Conservation (phyloP, 495 filamentous ascomycete species). For the Neurospora pannonica region DNA sequence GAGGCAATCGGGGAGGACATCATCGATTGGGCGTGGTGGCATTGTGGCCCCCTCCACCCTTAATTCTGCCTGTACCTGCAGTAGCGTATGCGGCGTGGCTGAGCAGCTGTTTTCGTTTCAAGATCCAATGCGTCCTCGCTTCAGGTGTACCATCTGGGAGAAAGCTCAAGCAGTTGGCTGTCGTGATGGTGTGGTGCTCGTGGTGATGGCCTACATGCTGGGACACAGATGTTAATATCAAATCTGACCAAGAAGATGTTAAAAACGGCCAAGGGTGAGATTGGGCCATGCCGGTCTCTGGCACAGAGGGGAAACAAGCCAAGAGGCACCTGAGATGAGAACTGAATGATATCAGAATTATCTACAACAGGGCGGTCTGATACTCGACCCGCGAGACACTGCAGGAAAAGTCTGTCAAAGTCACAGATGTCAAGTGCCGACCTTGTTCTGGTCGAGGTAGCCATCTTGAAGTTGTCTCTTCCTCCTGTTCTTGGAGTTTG, state of each 20-base stretch:
- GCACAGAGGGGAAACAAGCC: not conserved
- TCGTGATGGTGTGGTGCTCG: not conserved
- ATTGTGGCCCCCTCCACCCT: conserved; percentile 2
- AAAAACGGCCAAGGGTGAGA: not conserved
- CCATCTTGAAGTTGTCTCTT: not conserved
- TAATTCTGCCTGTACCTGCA: conserved; percentile 4
- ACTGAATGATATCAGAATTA: not conserved
- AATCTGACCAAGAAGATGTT: not conserved
- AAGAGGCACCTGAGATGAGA: not conserved
- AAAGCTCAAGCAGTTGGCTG: not conserved
- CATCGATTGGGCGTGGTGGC: conserved; percentile 4
- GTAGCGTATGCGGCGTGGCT: conserved; percentile 12
- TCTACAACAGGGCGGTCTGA: not conserved
- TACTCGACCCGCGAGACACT: not conserved
- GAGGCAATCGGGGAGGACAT: not conserved
- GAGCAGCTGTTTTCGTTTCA: conserved; percentile 7
- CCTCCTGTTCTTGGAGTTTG: not conserved
- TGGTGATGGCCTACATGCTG: not conserved
- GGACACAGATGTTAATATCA: not conserved
- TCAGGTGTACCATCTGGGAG: not conserved
- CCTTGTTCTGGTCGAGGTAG: not conserved
- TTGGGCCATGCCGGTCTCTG: not conserved
- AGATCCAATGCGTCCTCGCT: conserved; percentile 1
- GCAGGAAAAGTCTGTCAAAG: not conserved
- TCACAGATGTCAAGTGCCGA: not conserved